Evolutionary conservation across 768 basidiomycete species (phyloP), one percentile per base, ranked within the genome.

Genomic region (Suillus clintonianus): DNA sequence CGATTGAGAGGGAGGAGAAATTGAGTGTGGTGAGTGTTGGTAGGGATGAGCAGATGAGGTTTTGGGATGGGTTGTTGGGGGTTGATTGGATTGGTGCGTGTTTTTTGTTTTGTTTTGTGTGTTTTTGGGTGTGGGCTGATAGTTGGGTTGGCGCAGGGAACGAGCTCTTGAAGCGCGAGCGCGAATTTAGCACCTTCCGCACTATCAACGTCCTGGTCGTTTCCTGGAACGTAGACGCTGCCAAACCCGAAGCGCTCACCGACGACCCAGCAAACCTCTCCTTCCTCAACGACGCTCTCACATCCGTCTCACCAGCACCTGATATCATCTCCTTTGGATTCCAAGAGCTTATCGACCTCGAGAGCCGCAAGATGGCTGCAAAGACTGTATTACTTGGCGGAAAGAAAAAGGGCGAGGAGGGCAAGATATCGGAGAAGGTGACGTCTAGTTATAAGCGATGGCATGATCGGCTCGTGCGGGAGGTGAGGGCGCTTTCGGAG

Each of bases 291-390:
- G 84, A 94, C 24, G 87, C 85, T 2, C 80, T 99, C 13, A 80
- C 75, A 5, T 91, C 89, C 69, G 87, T 90, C 42, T 87, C 92
- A 14, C 69, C 76, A 13, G 10, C 56, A 27, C 92, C 97, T 3
- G 96, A 98, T 66, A 89, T 99, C 68, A 90, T 99, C 66, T 85
- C 88, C 5, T 97, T 99, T 69, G 95, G 95, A 2, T 91, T 99
- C 76, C 97, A 99, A 76, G 97, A 99, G 77, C 85, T 98, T 43
- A 94, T 99, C 64, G 95, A 97, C 72, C 85, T 99, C n/a, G 95
- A 97, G 68, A 89, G 87, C 67, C 88, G 94, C 65, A 94, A 89
- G 78, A 89, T 98, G 81, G 89, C 91, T 1, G 97, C 97, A 69
- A 96, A 97, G 78, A 94, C 90, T 22, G 88, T 99, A 32, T 72